These are phyloP conservation scores for Calocera cornea DNA, from an alignment of 768 basidiomycete genomes.

Conservation along the genomic window DNA sequence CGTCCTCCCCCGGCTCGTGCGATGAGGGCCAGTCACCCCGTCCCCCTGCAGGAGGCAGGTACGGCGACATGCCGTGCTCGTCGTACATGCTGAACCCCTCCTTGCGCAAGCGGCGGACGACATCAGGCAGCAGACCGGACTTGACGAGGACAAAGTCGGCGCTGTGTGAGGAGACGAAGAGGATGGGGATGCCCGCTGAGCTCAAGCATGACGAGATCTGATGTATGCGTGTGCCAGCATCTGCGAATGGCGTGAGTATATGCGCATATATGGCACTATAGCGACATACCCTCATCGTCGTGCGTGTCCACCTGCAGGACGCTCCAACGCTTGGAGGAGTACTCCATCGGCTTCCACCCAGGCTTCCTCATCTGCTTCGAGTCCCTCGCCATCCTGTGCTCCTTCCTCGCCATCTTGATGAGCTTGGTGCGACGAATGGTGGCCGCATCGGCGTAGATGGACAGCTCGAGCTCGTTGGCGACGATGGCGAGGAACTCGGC, in stretches of 20 bases:
- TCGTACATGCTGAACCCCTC: slow-evolving; percentile 4
- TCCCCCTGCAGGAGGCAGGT: neutral
- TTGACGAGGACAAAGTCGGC: slow-evolving; percentile 67
- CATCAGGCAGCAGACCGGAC: neutral
- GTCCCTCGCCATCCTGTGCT: slow-evolving; percentile 19
- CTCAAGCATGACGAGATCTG: slow-evolving; percentile 66
- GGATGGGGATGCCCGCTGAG: slow-evolving; percentile 62
- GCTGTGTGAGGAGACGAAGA: slow-evolving; percentile 73
- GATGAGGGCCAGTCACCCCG: neutral
- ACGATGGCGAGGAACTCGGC: slow-evolving; percentile 62
- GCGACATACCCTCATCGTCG: slow-evolving; percentile 30
- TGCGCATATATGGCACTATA: slow-evolving; percentile 6
- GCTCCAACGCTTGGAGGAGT: slow-evolving; percentile 62
- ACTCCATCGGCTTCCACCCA: slow-evolving; percentile 36
- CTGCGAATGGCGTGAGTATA: slow-evolving; percentile 31
- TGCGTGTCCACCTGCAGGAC: slow-evolving; percentile 74
- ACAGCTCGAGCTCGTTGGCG: slow-evolving; percentile 67
- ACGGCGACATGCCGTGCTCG: neutral
- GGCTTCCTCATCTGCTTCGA: slow-evolving; percentile 13
- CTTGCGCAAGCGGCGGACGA: neutral
- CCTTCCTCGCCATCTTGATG: slow-evolving; percentile 33
- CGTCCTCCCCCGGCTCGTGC: neutral
- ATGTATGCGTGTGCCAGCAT: slow-evolving; percentile 56
- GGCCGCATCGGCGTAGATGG: slow-evolving; percentile 15
- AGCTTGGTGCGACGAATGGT: slow-evolving; percentile 34